Conservation (phyloP, 768 basidiomycete genomes). For the Leccinum sublutescens region DNA sequence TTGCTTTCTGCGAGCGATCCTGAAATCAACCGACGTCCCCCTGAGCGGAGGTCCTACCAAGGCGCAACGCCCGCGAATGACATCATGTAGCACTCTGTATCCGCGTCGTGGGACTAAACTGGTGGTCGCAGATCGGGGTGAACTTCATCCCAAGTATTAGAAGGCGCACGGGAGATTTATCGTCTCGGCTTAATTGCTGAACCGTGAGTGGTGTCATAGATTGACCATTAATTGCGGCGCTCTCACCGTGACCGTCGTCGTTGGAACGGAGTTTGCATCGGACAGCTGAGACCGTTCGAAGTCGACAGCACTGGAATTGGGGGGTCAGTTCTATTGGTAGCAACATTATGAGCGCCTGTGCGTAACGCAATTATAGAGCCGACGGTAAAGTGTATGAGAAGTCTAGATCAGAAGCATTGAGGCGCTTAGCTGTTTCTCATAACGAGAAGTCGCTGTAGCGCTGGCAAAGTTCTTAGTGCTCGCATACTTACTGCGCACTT, state of each 20-base stretch:
- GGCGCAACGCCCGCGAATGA: slow-evolving; percentile 22
- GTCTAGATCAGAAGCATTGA: not conserved
- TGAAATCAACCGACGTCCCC: not conserved
- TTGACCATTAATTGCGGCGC: not conserved
- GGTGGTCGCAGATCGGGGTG: not conserved
- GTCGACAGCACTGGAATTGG: not conserved
- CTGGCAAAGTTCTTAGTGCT: not conserved
- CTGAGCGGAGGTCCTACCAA: not conserved
- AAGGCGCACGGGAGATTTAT: not conserved
- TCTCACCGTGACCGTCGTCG: slow-evolving; percentile 1
- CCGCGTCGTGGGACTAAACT: not conserved
- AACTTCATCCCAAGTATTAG: not conserved
- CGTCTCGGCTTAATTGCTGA: not conserved
- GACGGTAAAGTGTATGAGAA: not conserved
- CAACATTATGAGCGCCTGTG: not conserved
- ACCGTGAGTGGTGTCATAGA: not conserved
- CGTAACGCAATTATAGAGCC: not conserved
- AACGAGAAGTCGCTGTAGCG: not conserved
- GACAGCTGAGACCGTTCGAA: not conserved
- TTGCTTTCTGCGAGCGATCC: not conserved
- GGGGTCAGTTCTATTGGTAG: not conserved
- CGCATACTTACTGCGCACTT: not conserved
- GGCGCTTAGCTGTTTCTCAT: not conserved
- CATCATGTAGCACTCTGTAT: not conserved
- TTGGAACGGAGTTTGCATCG: slow-evolving; percentile 5